phyloP scores from a whole-genome alignment of 2,329 filamentous ascomycete genomes.

The Coniochaeta sp. region DNA sequence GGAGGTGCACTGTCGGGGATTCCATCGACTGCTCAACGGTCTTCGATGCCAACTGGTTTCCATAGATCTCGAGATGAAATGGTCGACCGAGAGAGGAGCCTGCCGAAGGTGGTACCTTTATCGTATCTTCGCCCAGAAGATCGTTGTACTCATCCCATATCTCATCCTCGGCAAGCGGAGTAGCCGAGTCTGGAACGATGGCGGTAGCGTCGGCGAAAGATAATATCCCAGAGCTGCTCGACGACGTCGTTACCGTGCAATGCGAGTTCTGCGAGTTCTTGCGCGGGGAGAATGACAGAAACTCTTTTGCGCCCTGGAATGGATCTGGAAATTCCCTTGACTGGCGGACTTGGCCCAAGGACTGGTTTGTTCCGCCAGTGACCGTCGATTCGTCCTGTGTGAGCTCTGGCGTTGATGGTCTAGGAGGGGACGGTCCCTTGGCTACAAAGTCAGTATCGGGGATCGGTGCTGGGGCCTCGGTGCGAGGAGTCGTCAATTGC shows the following conservation, averaged over 20 bases:
- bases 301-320: constrained; percentile 44
- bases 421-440: constrained; percentile 38
- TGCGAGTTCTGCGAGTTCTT: constrained; percentile 70
- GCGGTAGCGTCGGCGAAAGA: constrained; percentile 59
- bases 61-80: constrained; percentile 47
- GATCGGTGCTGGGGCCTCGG: constrained; percentile 16
- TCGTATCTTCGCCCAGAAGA: constrained; percentile 59
- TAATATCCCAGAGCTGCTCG: constrained; percentile 59
- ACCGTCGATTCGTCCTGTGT: constrained; percentile 26
- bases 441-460: constrained; percentile 34
- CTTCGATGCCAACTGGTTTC: constrained; percentile 21
- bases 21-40: constrained; percentile 30
- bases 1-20: constrained; percentile 37
- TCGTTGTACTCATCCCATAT: constrained; percentile 95
- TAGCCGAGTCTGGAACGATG: constrained; percentile 53
- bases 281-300: constrained; percentile 65
- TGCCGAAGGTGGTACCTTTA: constrained; percentile 39
- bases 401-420: constrained; percentile 31
- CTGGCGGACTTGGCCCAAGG: constrained; percentile 21
- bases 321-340: constrained; percentile 20
- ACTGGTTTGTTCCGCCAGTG: constrained; percentile 22
- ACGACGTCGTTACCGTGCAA: constrained; percentile 45
- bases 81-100: constrained; percentile 50
- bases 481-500: constrained; percentile 24
- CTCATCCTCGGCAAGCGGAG: constrained; percentile 70